phyloP scores from a whole-genome alignment of 2,329 filamentous ascomycete species.

The Ceratocystis colombiana region DNA sequence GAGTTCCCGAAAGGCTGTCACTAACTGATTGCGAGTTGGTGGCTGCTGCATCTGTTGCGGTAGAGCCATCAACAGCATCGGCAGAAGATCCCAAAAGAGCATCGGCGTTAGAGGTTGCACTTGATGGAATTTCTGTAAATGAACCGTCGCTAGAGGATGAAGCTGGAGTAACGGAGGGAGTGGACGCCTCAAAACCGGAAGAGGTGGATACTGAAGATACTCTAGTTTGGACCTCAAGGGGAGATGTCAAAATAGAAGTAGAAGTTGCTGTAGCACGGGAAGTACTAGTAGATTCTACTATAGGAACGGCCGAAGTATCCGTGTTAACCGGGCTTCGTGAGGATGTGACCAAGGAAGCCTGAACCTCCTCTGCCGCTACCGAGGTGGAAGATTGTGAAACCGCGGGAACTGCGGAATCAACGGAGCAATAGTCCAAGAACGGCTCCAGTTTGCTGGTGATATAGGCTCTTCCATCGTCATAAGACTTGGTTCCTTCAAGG shows the following conservation, averaged over 20 bases:
- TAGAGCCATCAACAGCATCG: not conserved
- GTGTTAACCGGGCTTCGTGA: not conserved
- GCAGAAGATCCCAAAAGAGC: not conserved
- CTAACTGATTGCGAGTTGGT: not conserved
- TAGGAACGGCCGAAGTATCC: not conserved
- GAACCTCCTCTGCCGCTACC: not conserved
- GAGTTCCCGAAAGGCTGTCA: not conserved
- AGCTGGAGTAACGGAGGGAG: not conserved
- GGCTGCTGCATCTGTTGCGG: not conserved
- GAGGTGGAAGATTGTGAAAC: not conserved
- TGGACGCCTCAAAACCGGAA: no score
- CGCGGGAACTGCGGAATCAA: not conserved
- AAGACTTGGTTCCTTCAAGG: conserved; percentile 13
- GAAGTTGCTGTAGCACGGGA: not conserved
- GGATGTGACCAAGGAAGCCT: not conserved
- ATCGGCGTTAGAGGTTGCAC: not conserved
- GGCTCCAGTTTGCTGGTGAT: not conserved
- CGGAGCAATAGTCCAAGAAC: not conserved
- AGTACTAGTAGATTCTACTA: not conserved
- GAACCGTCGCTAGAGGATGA: not conserved
- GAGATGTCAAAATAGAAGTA: not conserved
- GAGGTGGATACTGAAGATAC: no score
- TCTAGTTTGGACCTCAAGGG: not conserved
- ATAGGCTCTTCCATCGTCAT: not conserved
- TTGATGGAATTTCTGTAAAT: not conserved